Percentiles rank a stretch among this genome's conserved stretches.
Conservation (phyloP, 345 rosid species). For the Leavenworthia alabamica region DNA sequence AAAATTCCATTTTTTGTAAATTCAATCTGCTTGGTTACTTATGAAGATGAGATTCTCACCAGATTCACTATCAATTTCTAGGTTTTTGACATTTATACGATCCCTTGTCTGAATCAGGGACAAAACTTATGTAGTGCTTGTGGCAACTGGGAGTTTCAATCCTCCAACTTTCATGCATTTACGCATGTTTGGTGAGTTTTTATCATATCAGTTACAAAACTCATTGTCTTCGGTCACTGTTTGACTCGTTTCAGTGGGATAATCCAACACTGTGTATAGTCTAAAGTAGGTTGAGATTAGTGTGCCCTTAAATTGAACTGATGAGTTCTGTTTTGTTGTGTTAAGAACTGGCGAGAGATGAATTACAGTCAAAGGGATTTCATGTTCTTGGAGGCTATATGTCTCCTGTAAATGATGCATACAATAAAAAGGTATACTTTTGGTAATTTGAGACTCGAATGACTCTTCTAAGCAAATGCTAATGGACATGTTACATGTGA, state of each 20-base stretch:
- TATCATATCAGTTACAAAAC: neutral
- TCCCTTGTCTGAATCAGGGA: slow-evolving; percentile 31
- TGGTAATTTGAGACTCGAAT: neutral
- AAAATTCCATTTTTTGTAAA: neutral
- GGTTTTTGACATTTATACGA: neutral
- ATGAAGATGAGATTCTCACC: neutral
- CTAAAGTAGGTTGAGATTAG: neutral
- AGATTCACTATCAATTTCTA: neutral
- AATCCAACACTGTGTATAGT: neutral
- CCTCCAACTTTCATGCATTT: slow-evolving; percentile 97
- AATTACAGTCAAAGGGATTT: slow-evolving; percentile 51
- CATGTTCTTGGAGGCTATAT: slow-evolving; percentile 81
- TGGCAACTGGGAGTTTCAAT: slow-evolving; percentile 87
- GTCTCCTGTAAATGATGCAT: slow-evolving; percentile 92
- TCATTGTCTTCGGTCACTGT: neutral
- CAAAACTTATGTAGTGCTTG: slow-evolving; percentile 52
- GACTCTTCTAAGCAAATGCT: neutral
- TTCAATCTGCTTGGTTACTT: neutral
- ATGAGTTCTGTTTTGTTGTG: slow-evolving; percentile 20
- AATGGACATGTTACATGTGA: neutral
- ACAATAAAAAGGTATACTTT: slow-evolving; percentile 57
- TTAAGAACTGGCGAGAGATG: slow-evolving; percentile 82
- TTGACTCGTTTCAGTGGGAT: neutral
- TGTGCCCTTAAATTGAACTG: neutral
- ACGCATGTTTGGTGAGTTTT: slow-evolving; percentile 73